Evolutionary conservation across 305 asterid genomes (phyloP).

Genomic region (Fraxinus platypoda): DNA sequence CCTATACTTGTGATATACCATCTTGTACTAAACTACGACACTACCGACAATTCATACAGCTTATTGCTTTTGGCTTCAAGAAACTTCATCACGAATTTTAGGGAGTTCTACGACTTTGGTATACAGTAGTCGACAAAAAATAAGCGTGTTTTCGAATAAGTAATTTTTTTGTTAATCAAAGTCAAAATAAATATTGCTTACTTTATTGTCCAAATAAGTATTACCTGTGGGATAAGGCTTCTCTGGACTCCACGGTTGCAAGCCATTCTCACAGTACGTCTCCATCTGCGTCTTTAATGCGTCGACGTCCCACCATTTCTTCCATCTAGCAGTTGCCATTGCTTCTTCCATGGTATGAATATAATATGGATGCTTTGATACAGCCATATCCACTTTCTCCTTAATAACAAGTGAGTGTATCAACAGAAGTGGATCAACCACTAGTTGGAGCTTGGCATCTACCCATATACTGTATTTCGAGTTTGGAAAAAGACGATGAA

Average conservation of each 20-base stretch:
- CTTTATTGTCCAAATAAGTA: background rate
- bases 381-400: constrained; percentile 70
- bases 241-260: constrained; percentile 67
- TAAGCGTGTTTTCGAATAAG: background rate
- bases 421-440: constrained; percentile 74
- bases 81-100: background rate
- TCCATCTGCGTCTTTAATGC: constrained; percentile 65
- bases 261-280: constrained; percentile 72
- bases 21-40: background rate
- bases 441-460: constrained; percentile 80
- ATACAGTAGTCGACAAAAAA: background rate
- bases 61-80: background rate
- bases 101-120: background rate
- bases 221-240: constrained; percentile 82
- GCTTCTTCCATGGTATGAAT: constrained; percentile 83
- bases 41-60: constrained; percentile 9
- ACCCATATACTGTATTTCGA: constrained; percentile 80
- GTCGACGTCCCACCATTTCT: constrained; percentile 80
- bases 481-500: constrained; percentile 80
- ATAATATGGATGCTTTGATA: constrained; percentile 72
- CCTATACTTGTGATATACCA: background rate
- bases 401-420: constrained; percentile 59
- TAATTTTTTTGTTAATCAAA: background rate
- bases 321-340: constrained; percentile 84
- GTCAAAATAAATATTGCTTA: background rate